Evolutionary conservation across 2,329 filamentous ascomycete genomes (phyloP), one percentile per base, ranked within the genome.

Genomic region (Colletotrichum viniferum): DNA sequence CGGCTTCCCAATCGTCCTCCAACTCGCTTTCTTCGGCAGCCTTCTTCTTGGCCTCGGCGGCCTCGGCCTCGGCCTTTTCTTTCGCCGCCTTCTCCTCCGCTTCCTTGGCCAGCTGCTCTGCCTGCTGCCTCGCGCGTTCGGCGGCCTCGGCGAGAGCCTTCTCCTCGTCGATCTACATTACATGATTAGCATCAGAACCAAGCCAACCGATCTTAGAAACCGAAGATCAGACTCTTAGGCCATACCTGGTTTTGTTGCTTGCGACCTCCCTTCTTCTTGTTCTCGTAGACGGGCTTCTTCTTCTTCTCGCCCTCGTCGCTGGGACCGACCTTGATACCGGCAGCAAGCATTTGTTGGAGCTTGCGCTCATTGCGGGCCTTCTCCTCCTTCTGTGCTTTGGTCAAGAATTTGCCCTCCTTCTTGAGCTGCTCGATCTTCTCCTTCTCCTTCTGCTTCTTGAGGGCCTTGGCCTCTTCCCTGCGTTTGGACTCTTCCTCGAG

Each of bases 1-100:
- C 93, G 34, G 93, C 92, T 84, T 98, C 95, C 96, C 96, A 98
- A 84, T 98, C 96, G 43, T 97, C 94, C 18, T 94, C 93, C 30
- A 94, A 84, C 21, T 92, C 92, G 64, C 91, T 93, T n/a, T 48
- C 63, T 66, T 88, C 87, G 5, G 82, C 87, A 16, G 88, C 89
- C 66, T 90, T 88, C 80, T 92, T 89, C 34, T 86, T 86, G 21
- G 89, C 89, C 71, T 88, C 88, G 55, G 87, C 88, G 32, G 88
- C 89, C 76, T 91, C 90, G 4, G 85, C 88, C 69, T 89, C 90
- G 6, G 90, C 91, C 81, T 89, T 90, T 78, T 91, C 87, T 64
- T 85, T 85, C 16, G 88, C 88, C 56, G 91, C 92, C 79, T 91
- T 92, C 71, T 91, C 89, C 76, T 91, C 90, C 4, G 90, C 90